Conservation (phyloP, 1,284 basidiomycete species). For the Ceratobasidium sp. region DNA sequence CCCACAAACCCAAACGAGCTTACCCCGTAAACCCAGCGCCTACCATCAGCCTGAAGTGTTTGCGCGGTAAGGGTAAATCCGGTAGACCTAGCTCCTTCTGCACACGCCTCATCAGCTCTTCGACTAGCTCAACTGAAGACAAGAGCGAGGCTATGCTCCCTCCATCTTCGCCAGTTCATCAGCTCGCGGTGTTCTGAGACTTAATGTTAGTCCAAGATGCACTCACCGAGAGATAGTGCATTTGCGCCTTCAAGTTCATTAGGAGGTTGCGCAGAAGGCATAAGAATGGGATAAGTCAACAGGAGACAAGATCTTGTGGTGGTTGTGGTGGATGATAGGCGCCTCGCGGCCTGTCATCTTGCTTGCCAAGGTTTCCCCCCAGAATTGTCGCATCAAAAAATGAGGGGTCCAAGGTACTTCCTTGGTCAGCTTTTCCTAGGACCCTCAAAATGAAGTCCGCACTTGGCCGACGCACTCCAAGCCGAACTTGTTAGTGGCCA, state of each 20-base stretch:
- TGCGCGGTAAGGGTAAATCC: background rate
- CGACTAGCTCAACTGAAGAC: background rate
- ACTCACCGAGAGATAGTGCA: background rate
- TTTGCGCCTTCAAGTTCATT: background rate
- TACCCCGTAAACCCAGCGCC: conserved; percentile 6
- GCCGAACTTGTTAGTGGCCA: no score
- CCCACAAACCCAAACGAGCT: background rate
- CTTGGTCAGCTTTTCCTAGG: no score
- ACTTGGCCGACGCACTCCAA: no score
- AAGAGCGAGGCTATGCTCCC: background rate
- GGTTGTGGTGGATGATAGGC: no score
- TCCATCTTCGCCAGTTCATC: background rate
- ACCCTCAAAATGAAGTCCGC: no score
- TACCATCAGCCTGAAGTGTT: conserved; percentile 4
- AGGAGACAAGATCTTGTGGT: no score
- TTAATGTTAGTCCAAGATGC: no score
- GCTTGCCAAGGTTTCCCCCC: no score
- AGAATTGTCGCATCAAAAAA: no score
- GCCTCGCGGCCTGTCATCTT: no score
- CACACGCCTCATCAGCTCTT: background rate
- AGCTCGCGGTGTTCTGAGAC: background rate
- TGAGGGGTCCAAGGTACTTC: no score
- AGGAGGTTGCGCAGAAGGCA: background rate
- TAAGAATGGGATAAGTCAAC: no score
- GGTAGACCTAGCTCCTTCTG: background rate